A percentile compares a stretch with the other conserved stretches of the same genome.
Evolutionary conservation across 2,329 filamentous ascomycete genomes (phyloP).

Genomic region (Diaporthe sp.): DNA sequence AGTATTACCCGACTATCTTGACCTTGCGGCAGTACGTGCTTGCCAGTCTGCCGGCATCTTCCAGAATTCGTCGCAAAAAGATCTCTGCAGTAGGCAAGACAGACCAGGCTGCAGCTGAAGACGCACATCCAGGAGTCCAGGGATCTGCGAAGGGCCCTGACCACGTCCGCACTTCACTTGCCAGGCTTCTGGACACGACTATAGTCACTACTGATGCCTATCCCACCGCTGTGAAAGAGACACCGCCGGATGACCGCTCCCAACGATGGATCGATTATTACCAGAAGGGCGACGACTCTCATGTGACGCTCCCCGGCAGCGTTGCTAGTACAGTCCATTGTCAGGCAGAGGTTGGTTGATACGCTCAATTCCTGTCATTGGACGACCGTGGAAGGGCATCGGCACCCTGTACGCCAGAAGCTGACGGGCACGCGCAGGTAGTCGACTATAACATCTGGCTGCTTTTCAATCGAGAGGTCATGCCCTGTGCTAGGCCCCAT

Average conservation of each 20-base stretch:
- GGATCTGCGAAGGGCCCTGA: neutral
- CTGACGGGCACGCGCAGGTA: slow-evolving; percentile 64
- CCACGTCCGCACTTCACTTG: slow-evolving; percentile 59
- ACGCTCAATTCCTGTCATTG: neutral
- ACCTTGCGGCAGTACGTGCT: slow-evolving; percentile 81
- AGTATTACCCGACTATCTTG: slow-evolving; percentile 76
- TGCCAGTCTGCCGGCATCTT: slow-evolving; percentile 74
- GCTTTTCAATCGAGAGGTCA: slow-evolving; percentile 74
- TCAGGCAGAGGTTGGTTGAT: slow-evolving; percentile 73
- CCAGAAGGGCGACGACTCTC: slow-evolving; percentile 72
- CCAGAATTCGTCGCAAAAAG: slow-evolving; percentile 72
- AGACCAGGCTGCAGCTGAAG: slow-evolving; percentile 2
- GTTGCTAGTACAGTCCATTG: slow-evolving; percentile 62
- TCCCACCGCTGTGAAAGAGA: slow-evolving; percentile 47
- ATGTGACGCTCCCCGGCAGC: slow-evolving; percentile 65
- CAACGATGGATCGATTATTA: slow-evolving; percentile 73
- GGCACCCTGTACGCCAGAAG: slow-evolving; percentile 2
- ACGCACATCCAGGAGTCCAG: neutral
- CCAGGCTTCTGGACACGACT: slow-evolving; percentile 75
- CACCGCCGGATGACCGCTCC: slow-evolving; percentile 58
- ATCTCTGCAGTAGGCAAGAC: slow-evolving; percentile 61
- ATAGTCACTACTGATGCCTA: slow-evolving; percentile 68
- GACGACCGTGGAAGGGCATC: neutral
- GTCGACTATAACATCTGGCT: slow-evolving; percentile 84
- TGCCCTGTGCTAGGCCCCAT: slow-evolving; percentile 66